Base-by-base conservation (phyloP, 345 rosid genomes). In the Stellera chamaejasme region DNA sequence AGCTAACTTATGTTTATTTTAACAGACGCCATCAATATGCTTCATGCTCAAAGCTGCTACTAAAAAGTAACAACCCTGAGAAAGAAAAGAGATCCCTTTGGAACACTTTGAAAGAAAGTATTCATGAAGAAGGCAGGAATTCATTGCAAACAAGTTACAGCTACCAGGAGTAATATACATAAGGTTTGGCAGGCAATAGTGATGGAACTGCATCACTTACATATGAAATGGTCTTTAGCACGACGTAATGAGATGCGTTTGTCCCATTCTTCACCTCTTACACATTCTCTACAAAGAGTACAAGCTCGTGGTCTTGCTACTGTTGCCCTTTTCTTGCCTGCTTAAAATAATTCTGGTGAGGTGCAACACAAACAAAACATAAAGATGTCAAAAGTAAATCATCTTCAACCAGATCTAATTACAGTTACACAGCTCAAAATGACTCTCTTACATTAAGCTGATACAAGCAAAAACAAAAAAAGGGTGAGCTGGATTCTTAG, bases 241-340 rank as follows among this genome's bases (percentile, higher is more conserved):
- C 96, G 88, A 5, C 66, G 82, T 25, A 93, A 53, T 13, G 79
- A 75, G 70, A 89, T 80, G 10, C 77, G 77, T 27, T 76, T 70
- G 58, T 77, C 80, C 90, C 85, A 82, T 27, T 56, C 71, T n/a
- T 67, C 82, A 48, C 63, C 84, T 73, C 87, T 80, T 61, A 88
- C 48, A 75, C 99, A 89, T 69, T 87, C 90, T 63, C 96, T 80
- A 65, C 99, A 89, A 60, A 93, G 75, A 0, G 97, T 87, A 75
- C 99, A 93, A 2, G 77, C 71, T 51, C 97, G 84, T 4, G 97
- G 84, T 32, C 73, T 66, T 27, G 88, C 92, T 55, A 89, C 95
- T 10, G 64, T 87, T 61, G 97, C 94, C 77, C 75, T 89, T 71
- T 72, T 81, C 72, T 55, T 80, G 65, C 80, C 95, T 92, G 85